Evolutionary conservation across 2,329 filamentous ascomycete genomes (phyloP), one percentile per base, ranked within the genome.

Genomic region (Xylaria polymorpha): DNA sequence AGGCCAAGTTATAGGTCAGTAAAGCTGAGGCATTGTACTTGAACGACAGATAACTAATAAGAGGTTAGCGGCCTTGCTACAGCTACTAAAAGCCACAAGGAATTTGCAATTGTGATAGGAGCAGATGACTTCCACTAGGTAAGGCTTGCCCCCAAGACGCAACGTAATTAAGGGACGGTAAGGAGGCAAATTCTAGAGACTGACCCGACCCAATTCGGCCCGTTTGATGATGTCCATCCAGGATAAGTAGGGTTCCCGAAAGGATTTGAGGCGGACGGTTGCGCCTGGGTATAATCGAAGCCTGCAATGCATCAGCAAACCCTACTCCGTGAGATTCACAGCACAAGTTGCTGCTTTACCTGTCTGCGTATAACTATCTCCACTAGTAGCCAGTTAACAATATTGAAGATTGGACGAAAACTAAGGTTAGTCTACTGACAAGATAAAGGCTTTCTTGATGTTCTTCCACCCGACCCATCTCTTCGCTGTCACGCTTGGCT

Each of bases 171-270:
- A 14, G 22, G 50, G 6, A 37, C 4, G 2, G 12, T 37, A 56
- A 5, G 2, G 1, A 4, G 10, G 10, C 3, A 22, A 25, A 9
- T 39, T 57, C n/a, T 7, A 25, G 10, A 48, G 1, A 71, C 69
- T 64, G 5, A 71, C 69, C 64, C 18, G 41, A 87, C 80, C 85
- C 85, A 87, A 72, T 87, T 87, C 25, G 80, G 76, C 12, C 86
- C 86, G 25, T 84, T 84, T 6, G 82, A 79, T 0, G 84, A 82
- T 25, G 85, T 87, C 71, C 78, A 84, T 25, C 85, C 83, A 0
- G 84, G 85, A 70, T 86, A 87, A 0, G 80, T 70, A 0, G 89
- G 89, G 73, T 92, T 92, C 0, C 90, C 90, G 53, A 91, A 81
- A 0, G 89, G 88, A 71, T 90, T 89, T 0, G 80, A 76, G 1